phyloP scores from a whole-genome alignment of 768 basidiomycete genomes.

The Calocera cornea region DNA sequence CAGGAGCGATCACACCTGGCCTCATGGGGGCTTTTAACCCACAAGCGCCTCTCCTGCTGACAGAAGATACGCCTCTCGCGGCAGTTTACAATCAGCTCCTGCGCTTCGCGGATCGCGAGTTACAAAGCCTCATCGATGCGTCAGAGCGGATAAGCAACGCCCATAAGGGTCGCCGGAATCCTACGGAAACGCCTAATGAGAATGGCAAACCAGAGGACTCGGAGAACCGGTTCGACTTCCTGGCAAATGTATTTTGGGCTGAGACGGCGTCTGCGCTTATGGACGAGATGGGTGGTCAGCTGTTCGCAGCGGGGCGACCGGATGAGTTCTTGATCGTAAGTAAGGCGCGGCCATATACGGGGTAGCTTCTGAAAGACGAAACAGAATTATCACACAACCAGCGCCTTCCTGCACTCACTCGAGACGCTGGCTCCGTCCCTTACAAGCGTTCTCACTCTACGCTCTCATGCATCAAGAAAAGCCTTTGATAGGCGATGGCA shows the following conservation, averaged over 20 bases:
- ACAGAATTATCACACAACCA: slow-evolving; percentile 74
- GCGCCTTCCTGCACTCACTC: slow-evolving; percentile 66
- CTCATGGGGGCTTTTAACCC: slow-evolving; percentile 22
- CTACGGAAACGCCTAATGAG: not conserved
- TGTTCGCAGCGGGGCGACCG: slow-evolving; percentile 88
- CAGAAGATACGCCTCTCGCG: slow-evolving; percentile 58
- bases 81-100: slow-evolving; percentile 71
- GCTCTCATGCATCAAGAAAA: slow-evolving; percentile 51
- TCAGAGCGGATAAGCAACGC: slow-evolving; percentile 47
- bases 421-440: slow-evolving; percentile 71
- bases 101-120: slow-evolving; percentile 63
- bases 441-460: slow-evolving; percentile 55
- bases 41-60: slow-evolving; percentile 40
- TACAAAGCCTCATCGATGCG: slow-evolving; percentile 59
- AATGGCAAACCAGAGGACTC: not conserved
- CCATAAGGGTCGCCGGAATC: slow-evolving; percentile 28
- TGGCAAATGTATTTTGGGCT: slow-evolving; percentile 81
- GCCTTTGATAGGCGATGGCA: slow-evolving; percentile 85
- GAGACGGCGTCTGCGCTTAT: slow-evolving; percentile 69
- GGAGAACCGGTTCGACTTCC: slow-evolving; percentile 54
- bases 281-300: slow-evolving; percentile 63
- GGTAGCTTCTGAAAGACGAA: not conserved
- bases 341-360: not conserved
- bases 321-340: slow-evolving; percentile 76
- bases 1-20: slow-evolving; percentile 31